Evolutionary conservation across 306 rosid genomes (phyloP), one percentile per base, ranked within the genome.

Genomic region (Trifolium repens): DNA sequence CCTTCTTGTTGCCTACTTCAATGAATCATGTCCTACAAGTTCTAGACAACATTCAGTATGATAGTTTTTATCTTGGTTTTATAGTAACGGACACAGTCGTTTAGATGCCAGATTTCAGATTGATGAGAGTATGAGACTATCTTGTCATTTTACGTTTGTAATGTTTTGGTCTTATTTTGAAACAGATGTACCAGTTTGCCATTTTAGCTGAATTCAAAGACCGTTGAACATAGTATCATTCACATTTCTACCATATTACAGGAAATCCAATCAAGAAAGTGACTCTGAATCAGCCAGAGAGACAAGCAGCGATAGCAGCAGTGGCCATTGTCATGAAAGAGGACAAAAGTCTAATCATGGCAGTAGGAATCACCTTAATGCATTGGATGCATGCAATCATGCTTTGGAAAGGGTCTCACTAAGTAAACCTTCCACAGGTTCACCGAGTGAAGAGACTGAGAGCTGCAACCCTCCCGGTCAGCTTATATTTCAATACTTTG

Each of bases 251-350:
- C 79, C 40, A 67, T 75, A 72, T 80, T 82, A 60, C 86, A 86
- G 96, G 90, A 89, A 82, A 78, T 85, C 79, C 72, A 83, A 88
- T 83, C 89, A 84, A 76, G 91, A 86, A 80, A 90, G 96, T 77
- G 98, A 93, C 78, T 90, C 91, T 46, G 96, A 85, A 75, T 90
- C 98, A 69, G 81, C 96, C 11, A 86, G 90, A 85, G 98, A 89
- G 83, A 85, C 98, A 50, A 87, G 94, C 80, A 93, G 98, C 43
- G 93, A 87, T 44, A 89, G 89, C 66, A 87, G 91, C 83, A 82
- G 91, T 85, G 88, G 87, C 72, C 82, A 76, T 67, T 86, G 87
- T 67, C 80, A 85, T 68, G 92, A 87, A 81, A 85, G 87, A 80
- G 86, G 86, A 72, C 47, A 72, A 17, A 87, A 73, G 46, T 54